Conservation (phyloP, 202 grass and related monocot genomes). For the Brachypodium distachyon region DNA sequence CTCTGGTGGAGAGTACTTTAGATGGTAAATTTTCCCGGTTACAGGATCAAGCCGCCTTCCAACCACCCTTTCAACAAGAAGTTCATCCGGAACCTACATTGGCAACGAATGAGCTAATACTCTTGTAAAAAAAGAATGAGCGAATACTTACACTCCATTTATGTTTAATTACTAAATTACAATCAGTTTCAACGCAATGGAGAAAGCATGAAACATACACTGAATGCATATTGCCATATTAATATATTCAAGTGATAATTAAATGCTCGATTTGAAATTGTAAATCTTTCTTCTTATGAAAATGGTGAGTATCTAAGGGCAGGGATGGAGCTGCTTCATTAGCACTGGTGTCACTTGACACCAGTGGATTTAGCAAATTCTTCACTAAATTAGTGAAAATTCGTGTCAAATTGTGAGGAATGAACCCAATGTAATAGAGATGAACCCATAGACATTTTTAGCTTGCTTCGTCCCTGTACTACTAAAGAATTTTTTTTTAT, state of each 20-base stretch:
- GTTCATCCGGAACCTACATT: conserved; percentile 68
- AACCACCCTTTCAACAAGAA: conserved; percentile 89
- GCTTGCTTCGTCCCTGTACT: no score
- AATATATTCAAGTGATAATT: neutral
- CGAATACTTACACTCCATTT: neutral
- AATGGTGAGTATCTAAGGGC: neutral
- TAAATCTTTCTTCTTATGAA: neutral
- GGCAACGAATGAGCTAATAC: neutral
- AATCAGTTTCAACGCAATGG: neutral
- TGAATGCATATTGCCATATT: neutral
- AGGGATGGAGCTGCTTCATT: no score
- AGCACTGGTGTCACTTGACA: no score
- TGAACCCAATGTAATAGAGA: no score
- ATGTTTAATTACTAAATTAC: neutral
- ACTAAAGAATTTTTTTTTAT: neutral
- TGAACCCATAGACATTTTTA: no score
- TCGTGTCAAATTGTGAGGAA: no score
- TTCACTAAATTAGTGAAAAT: no score
- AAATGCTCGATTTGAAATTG: neutral
- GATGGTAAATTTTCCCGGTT: conserved; percentile 96
- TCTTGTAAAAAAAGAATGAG: neutral
- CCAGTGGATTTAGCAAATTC: no score
- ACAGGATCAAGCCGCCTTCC: conserved; percentile 83
- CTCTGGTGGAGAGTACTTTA: conserved; percentile 90
- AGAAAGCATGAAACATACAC: neutral